Percentiles rank a stretch among this genome's conserved stretches.
Conservation (phyloP, 179 eudicot genomes). For the Patellifolia procumbens region DNA sequence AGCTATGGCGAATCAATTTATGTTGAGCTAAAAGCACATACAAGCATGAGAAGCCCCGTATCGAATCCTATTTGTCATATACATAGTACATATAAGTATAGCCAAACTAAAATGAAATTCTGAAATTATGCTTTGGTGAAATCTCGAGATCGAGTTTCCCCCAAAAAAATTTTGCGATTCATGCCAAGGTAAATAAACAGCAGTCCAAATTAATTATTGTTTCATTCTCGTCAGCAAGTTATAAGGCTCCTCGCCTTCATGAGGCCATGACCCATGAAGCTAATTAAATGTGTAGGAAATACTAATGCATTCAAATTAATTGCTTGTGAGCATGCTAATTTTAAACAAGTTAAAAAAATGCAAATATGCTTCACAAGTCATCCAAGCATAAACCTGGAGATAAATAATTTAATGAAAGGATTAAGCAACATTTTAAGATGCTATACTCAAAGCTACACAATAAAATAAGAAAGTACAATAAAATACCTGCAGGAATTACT, state of each 20-base stretch:
- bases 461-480: not conserved
- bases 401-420: not conserved
- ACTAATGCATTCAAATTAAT: constrained; percentile 3
- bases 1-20: not conserved
- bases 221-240: not conserved
- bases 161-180: not conserved
- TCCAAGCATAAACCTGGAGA: not conserved
- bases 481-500: constrained; percentile 87
- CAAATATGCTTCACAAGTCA: not conserved
- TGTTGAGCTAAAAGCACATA: not conserved
- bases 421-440: not conserved
- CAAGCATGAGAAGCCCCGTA: not conserved
- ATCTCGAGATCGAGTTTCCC: not conserved
- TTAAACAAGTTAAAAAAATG: not conserved
- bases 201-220: not conserved
- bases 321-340: not conserved
- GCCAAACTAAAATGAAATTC: not conserved
- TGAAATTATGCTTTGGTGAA: not conserved
- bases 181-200: not conserved
- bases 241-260: not conserved
- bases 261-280: not conserved
- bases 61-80: not conserved
- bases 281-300: not conserved
- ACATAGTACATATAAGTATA: not conserved
- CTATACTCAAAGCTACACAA: not conserved